A percentile compares a stretch with the other conserved stretches of the same genome.
Evolutionary conservation across 176 grass and related monocot genomes (phyloP).

Genomic region (Microstegium vimineum): DNA sequence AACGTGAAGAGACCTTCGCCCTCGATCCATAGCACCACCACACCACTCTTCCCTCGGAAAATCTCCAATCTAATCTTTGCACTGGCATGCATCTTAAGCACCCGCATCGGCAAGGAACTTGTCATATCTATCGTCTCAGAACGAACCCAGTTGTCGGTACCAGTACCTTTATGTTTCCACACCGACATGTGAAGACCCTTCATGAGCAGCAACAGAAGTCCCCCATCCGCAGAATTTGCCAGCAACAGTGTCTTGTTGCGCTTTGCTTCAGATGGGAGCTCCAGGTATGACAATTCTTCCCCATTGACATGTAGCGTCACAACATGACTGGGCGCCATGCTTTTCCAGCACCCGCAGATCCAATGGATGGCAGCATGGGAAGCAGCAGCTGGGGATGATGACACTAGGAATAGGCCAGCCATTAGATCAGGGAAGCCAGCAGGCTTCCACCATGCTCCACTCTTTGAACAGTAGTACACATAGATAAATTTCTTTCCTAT

Average conservation of each 20-base stretch:
- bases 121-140: conserved; percentile 15
- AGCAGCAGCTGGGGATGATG: conserved; percentile 12
- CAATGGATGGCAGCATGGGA: conserved; percentile 13
- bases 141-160: background rate
- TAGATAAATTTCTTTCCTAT: background rate
- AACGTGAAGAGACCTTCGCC: conserved; percentile 26
- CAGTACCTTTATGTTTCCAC: conserved; percentile 16
- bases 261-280: conserved; percentile 24
- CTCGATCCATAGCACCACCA: conserved; percentile 11
- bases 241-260: background rate
- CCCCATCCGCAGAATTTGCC: conserved; percentile 3
- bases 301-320: background rate
- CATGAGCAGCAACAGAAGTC: conserved; percentile 20
- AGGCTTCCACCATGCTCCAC: background rate
- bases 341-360: conserved; percentile 27
- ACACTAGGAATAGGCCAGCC: conserved; percentile 3
- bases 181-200: conserved; percentile 26
- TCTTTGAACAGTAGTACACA: conserved; percentile 23
- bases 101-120: background rate
- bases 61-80: conserved; percentile 18
- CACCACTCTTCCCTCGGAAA: conserved; percentile 28
- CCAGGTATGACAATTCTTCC: conserved; percentile 1
- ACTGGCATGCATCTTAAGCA: background rate
- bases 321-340: background rate
- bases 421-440: background rate